phyloP scores from a whole-genome alignment of 1,139 yeast genomes.

The Pichia cactophila region DNA sequence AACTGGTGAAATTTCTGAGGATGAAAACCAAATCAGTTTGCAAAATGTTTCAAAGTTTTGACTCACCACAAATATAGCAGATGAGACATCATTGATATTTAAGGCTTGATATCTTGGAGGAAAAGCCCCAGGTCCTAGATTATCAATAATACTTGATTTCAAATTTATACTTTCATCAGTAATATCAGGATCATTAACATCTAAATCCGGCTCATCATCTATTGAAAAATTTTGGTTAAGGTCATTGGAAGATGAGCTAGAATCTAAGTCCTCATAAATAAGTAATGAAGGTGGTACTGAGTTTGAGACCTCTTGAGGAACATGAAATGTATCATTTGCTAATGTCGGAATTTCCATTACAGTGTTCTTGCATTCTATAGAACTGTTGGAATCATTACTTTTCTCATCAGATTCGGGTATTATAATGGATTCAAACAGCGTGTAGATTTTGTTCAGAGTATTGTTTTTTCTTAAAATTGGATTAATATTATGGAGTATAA shows the following conservation, averaged over 20 bases:
- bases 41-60: conserved; percentile 53
- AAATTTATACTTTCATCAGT: conserved; percentile 7
- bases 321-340: neutral
- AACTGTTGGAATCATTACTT: neutral
- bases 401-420: neutral
- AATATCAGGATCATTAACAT: neutral
- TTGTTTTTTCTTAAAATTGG: conserved; percentile 26
- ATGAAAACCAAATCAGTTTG: conserved; percentile 33
- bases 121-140: conserved; percentile 22
- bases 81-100: conserved; percentile 27
- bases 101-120: conserved; percentile 26
- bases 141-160: neutral
- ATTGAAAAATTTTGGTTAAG: neutral
- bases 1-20: conserved; percentile 3
- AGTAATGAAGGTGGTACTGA: neutral
- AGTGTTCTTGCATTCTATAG: neutral
- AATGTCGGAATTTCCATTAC: neutral
- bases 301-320: neutral
- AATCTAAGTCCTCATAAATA: neutral
- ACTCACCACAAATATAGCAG: conserved; percentile 38
- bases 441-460: conserved; percentile 18
- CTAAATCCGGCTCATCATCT: neutral
- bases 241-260: neutral
- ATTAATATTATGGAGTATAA: conserved; percentile 29
- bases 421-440: conserved; percentile 8